These are phyloP conservation scores for Perkinsus marinus DNA, from an alignment of 169 alveolate genomes.

Conservation along the genomic window DNA sequence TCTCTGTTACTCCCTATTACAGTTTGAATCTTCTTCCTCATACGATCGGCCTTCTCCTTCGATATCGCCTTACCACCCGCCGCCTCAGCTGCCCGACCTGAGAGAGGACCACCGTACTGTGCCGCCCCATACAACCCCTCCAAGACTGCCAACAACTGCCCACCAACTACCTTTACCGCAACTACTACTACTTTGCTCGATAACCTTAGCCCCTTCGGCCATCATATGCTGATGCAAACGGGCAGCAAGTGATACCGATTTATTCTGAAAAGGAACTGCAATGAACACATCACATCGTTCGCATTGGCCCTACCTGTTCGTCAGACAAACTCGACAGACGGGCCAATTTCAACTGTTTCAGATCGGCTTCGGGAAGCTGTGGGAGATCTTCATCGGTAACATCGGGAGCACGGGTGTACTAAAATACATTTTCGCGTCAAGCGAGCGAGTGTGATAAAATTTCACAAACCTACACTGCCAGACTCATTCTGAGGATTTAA, in stretches of 20 bases:
- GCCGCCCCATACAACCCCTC: neutral
- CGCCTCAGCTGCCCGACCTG: conserved; percentile 35
- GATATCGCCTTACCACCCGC: neutral
- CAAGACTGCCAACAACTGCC: too few relatives aligned
- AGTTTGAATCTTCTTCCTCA: conserved; percentile 66
- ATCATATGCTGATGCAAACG: neutral
- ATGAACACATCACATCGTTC: neutral
- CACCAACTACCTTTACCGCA: too few relatives aligned
- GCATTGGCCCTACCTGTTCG: neutral
- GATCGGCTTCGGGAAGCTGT: neutral
- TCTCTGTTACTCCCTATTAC: conserved; percentile 6
- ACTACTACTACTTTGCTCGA: neutral
- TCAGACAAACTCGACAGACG: neutral
- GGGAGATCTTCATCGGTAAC: neutral
- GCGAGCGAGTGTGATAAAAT: too few relatives aligned
- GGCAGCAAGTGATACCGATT: neutral
- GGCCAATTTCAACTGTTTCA: neutral
- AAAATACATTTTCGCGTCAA: too few relatives aligned
- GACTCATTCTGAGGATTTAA: conserved; percentile 22
- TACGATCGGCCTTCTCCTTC: conserved; percentile 53
- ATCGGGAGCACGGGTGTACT: neutral
- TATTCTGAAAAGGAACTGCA: neutral
- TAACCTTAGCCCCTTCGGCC: neutral
- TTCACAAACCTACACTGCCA: too few relatives aligned
- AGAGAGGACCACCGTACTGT: too few relatives aligned